Percentiles rank a stretch among this genome's conserved stretches.
Conservation (phyloP, 176 grass and related monocot species). For the Rhynchospora tenuis region DNA sequence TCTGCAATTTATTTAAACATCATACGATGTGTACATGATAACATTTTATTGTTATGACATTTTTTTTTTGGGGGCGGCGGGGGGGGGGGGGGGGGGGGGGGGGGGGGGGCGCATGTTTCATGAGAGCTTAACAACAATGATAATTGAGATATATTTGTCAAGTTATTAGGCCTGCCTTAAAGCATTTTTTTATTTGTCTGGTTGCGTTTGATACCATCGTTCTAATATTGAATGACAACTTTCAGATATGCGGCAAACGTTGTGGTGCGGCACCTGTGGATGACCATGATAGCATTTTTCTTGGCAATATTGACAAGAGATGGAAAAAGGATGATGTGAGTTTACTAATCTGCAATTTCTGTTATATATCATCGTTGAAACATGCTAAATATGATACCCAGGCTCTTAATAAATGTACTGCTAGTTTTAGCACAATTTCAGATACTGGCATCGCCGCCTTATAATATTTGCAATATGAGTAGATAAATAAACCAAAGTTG, state of each 20-base stretch:
- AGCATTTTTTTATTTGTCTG: background rate
- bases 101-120: background rate
- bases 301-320: conserved; percentile 61
- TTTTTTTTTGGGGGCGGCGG: too few relatives aligned
- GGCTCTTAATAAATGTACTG: background rate
- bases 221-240: background rate
- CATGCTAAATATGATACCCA: background rate
- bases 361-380: background rate
- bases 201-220: background rate
- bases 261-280: conserved; percentile 46
- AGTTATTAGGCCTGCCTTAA: background rate
- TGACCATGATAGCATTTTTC: conserved; percentile 50
- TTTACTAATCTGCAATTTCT: conserved; percentile 12
- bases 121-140: background rate
- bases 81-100: too few relatives aligned
- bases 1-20: background rate
- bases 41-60: background rate
- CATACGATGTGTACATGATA: background rate
- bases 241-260: conserved; percentile 51
- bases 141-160: background rate
- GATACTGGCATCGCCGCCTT: background rate
- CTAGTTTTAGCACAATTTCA: background rate
- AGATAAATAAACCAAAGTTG: background rate
- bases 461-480: background rate
- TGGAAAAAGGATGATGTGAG: conserved; percentile 71